Conservation (phyloP, 2,329 filamentous ascomycete species). For the Xylariaceae sp. region DNA sequence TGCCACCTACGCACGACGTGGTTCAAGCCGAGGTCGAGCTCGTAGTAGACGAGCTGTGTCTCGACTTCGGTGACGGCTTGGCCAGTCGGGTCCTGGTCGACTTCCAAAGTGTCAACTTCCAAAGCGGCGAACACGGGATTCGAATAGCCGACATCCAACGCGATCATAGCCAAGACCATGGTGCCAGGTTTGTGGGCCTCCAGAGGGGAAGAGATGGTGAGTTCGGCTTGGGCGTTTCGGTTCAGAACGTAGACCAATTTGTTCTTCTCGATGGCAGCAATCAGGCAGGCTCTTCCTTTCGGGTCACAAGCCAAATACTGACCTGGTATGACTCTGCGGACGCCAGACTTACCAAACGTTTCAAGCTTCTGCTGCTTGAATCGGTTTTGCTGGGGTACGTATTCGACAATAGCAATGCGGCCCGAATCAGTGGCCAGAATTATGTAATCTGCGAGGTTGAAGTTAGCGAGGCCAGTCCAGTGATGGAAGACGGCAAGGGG, state of each 20-base stretch:
- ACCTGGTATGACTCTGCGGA: constrained; percentile 88
- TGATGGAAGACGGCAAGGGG: constrained; percentile 13
- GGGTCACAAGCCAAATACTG: constrained; percentile 96
- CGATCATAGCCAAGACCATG: constrained; percentile 81
- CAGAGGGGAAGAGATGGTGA: constrained; percentile 94
- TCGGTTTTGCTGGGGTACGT: constrained; percentile 78
- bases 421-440: constrained; percentile 95
- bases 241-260: constrained; percentile 99
- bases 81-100: constrained; percentile 86
- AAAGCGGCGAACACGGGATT: constrained; percentile 95
- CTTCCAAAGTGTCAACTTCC: constrained; percentile 89
- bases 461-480: constrained; percentile 20
- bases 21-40: constrained; percentile 93
- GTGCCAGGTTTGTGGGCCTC: constrained; percentile 94
- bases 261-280: constrained; percentile 96
- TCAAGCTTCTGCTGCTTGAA: constrained; percentile 91
- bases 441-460: constrained; percentile 72
- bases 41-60: constrained; percentile 93
- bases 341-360: constrained; percentile 96
- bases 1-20: constrained; percentile 97
- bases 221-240: constrained; percentile 87
- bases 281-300: constrained; percentile 90
- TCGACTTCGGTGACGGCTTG: constrained; percentile 78
- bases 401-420: constrained; percentile 91
- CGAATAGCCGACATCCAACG: constrained; percentile 92